These are phyloP conservation scores for Ogataea methylovora DNA, from an alignment of 805 yeast species.

Conservation along the genomic window DNA sequence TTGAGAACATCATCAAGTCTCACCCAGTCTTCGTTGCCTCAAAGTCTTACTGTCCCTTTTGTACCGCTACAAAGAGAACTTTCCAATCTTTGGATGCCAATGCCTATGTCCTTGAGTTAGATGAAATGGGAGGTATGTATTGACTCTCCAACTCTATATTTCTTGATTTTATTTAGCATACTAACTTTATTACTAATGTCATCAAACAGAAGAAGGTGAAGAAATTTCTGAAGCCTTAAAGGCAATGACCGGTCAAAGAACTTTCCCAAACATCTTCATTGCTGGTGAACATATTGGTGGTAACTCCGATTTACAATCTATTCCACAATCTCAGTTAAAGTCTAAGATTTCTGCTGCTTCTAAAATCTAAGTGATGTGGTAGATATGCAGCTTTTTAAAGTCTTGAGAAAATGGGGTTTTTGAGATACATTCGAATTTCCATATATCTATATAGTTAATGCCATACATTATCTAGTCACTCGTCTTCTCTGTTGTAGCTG, in stretches of 20 bases:
- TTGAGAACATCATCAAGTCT: conserved; percentile 53
- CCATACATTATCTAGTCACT: too few species aligned
- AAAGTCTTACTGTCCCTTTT: conserved; percentile 68
- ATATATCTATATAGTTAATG: too few species aligned
- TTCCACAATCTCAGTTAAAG: conserved; percentile 51
- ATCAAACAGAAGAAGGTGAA: conserved; percentile 51
- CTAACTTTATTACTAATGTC: conserved; percentile 8
- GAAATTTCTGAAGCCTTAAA: conserved; percentile 75
- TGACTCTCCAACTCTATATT: conserved; percentile 1
- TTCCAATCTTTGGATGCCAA: conserved; percentile 31
- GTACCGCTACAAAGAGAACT: conserved; percentile 43
- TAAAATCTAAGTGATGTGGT: too few species aligned
- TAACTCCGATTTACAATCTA: conserved; percentile 76
- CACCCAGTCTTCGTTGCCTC: conserved; percentile 77
- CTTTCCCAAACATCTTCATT: conserved; percentile 91
- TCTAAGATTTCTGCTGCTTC: conserved; percentile 3
- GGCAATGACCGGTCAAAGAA: conserved; percentile 79
- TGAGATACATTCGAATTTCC: too few species aligned
- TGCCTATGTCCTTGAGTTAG: conserved; percentile 50
- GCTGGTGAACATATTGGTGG: conserved; percentile 94
- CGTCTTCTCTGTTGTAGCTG: too few species aligned
- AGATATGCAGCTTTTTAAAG: too few species aligned
- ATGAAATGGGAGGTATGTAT: conserved; percentile 19
- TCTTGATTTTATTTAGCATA: conserved; percentile 7
- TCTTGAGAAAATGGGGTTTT: too few species aligned